Base-by-base conservation (phyloP, 2,329 filamentous ascomycete species). In the Emergomyces orientalis region DNA sequence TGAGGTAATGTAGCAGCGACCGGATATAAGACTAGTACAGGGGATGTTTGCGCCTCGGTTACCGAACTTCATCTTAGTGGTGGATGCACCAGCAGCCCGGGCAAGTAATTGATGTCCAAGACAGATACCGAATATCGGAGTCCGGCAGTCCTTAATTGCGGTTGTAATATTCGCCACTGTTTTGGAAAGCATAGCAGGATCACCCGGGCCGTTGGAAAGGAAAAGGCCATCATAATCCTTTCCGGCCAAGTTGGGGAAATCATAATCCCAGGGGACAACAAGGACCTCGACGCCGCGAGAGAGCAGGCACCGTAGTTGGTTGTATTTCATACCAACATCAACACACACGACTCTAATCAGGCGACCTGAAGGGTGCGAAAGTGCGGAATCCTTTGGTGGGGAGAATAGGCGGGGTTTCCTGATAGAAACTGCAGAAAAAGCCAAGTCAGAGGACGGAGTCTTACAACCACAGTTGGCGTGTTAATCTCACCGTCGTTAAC, bases 31-130 rank as follows among this genome's bases (percentile, higher is more conserved):
- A 79, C 89, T 97, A 13, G 93, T 97, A 82, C 92, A 97, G 54
- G 94, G 94, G 72, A 99, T 97, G 79, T 99, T 99, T 82, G 96
- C 91, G 52, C 93, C 94, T 72, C 94, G 90, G 80, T 99, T 99
- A 80, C 94, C 94, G 72, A 97, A 99, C 83, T 97, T 97, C 91
- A 99, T 96, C 83, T 99, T 99, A 71, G 84, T 78, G 0, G 94
- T 97, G 56, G 82, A 82, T 56, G 92, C 93, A 62, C 93, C 93
- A 39, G 91, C 86, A 63, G 93, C 91, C 69, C 91, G 85, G 61
- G 93, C 91, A 60, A 97, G 86, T 69, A 97, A 83, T 78, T 97
- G 93, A 76, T 97, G 93, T 63, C 93, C 93, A 70, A 97, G 79
- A 80, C 93, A 97, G 73, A 97, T 97, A 80, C 93, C 93, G 69